phyloP scores from a whole-genome alignment of 1,139 yeast genomes.

The Entelexis paramagnoliae region DNA sequence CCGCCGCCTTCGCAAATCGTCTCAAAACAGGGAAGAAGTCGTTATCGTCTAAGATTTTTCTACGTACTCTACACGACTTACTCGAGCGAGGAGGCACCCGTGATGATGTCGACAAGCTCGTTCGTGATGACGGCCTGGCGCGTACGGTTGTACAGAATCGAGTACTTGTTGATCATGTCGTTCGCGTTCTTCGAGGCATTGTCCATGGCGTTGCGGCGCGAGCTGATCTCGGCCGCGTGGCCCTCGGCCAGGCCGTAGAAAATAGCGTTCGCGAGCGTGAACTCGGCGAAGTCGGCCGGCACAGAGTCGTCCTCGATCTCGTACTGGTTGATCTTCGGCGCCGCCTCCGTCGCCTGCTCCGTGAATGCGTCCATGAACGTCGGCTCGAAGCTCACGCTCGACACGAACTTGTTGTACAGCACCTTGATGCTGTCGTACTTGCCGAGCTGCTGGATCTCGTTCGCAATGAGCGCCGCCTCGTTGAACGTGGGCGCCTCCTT shows the following conservation, averaged over 20 bases:
- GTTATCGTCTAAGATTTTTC: conserved; percentile 7
- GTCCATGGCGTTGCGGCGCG: conserved; percentile 99
- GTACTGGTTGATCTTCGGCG: conserved; percentile 79
- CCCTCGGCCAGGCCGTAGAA: conserved; percentile 94
- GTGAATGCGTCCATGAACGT: conserved; percentile 56
- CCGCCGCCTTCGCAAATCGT: too few species aligned
- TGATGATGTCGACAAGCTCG: conserved; percentile 97
- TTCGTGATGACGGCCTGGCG: conserved; percentile 99
- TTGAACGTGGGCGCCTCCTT: conserved; percentile 90
- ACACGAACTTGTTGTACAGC: conserved; percentile 74
- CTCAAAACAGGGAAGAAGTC: neutral
- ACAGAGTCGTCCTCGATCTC: conserved; percentile 47
- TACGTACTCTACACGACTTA: conserved; percentile 32
- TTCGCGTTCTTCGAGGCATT: conserved; percentile 99
- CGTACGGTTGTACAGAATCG: conserved; percentile 97
- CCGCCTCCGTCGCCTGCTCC: conserved; percentile 62
- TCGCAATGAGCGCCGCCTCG: conserved; percentile 84
- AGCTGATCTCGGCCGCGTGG: conserved; percentile 94
- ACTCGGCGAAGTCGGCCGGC: conserved; percentile 52
- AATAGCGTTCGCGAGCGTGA: conserved; percentile 81
- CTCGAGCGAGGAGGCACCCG: conserved; percentile 98
- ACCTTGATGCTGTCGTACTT: conserved; percentile 70
- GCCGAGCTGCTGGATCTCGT: conserved; percentile 54
- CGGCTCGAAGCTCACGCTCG: conserved; percentile 89
- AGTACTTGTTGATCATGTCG: conserved; percentile 93